These are phyloP conservation scores for Dictyostelium brefeldianum DNA, from an alignment of 78 protist species.

Conservation along the genomic window DNA sequence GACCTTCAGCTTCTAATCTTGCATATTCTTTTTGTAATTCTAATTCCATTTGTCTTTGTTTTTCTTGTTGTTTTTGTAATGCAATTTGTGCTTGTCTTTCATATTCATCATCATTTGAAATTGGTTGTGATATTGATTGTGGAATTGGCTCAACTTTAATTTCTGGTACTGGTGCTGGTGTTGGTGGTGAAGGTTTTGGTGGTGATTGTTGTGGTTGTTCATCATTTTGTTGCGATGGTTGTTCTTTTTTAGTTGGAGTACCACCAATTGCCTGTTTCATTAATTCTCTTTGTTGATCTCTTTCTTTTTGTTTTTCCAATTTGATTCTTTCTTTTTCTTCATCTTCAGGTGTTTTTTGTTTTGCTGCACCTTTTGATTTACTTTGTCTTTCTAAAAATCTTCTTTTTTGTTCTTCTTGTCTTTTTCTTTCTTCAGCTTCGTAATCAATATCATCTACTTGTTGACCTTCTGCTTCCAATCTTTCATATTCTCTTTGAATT, in stretches of 20 bases:
- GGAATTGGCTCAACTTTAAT: not conserved
- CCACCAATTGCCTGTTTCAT: conserved; percentile 30
- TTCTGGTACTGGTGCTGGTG: not conserved
- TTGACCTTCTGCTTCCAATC: conserved; percentile 44
- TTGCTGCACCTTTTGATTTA: not conserved
- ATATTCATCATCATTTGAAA: conserved; percentile 25
- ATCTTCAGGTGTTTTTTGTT: conserved; percentile 51
- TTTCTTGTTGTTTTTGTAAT: conserved; percentile 46
- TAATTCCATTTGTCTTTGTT: conserved; percentile 45
- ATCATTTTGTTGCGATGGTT: not conserved
- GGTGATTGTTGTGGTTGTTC: not conserved
- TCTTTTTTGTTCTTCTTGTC: conserved; percentile 32
- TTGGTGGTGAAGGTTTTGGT: conserved; percentile 1
- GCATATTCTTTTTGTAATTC: conserved; percentile 44
- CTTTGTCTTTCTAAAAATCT: conserved; percentile 57
- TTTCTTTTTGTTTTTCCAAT: conserved; percentile 49
- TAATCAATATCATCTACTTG: conserved; percentile 18
- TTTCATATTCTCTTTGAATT: conserved; percentile 41
- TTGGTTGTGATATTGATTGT: not conserved
- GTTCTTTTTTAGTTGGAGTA: too few relatives aligned
- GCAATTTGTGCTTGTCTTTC: conserved; percentile 42
- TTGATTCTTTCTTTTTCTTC: conserved; percentile 50
- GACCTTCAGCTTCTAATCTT: conserved; percentile 32
- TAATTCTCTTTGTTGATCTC: conserved; percentile 35
- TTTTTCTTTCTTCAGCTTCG: conserved; percentile 48